Base-by-base conservation (phyloP, 2,329 filamentous ascomycete genomes). In the Neopestalotiopsis sp. region DNA sequence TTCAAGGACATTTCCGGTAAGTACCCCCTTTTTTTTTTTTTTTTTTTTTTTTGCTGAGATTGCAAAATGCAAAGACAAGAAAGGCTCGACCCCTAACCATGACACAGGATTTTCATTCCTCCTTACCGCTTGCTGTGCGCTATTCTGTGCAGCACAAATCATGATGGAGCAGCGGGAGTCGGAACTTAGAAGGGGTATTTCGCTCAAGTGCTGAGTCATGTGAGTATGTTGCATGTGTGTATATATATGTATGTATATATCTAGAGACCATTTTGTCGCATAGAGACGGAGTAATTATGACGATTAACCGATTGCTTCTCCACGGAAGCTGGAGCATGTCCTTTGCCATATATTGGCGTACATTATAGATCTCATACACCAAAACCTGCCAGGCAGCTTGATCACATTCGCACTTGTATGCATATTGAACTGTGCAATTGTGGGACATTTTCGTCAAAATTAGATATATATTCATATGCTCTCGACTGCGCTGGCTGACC, bases 131-230 rank as follows among this genome's bases (percentile, higher is more conserved):
- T 95, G 90, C 75, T 81, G 80, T n/a, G 90, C 89, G 58, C 81
- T 98, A 9, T 99, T 97, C 78, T 90, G 95, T 0, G 95, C 92
- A 32, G 88, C 92, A 57, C 95, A 98, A 82, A 84, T 98, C 76
- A 99, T 99, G 96, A 98, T 98, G 83, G 96, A 99, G 84, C 88
- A 97, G 73, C 86, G 96, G 66, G 94, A 98, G 83, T 86, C 87
- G 57, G 96, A 99, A 84, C 89, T 90, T 81, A 88, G 95, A 74
- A 89, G 89, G 74, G 96, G 96, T 32, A 58, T 68, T 17, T 59
- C 57, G 67, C 61, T 68, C 52, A 68, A 67, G 61, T 68, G 67
- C 32, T 68, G 52, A 68, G 17, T 12, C 12, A 1, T 24, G 13
- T 34, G 30, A 24, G 34, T 28, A 28, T 28, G 24, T 28, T 28